Evolutionary conservation across 495 filamentous ascomycete species (phyloP).

Genomic region (Penicillium bialowiezense): DNA sequence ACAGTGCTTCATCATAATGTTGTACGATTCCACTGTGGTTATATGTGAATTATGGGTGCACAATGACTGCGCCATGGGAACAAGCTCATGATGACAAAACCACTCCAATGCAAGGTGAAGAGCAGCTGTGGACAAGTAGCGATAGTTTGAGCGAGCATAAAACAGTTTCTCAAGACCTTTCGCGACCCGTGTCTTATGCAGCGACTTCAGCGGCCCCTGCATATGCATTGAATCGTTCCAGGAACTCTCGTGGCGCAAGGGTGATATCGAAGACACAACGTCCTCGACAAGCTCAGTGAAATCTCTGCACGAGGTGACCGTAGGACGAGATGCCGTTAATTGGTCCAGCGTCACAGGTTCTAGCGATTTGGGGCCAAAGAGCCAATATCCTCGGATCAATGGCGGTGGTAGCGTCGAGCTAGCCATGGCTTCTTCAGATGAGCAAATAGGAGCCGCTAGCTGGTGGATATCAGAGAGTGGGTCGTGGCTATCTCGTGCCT

Average conservation of each 20-base stretch:
- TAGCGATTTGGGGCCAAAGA: not conserved
- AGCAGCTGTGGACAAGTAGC: conserved; percentile 37
- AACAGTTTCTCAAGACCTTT: conserved; percentile 26
- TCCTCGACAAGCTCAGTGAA: conserved; percentile 37
- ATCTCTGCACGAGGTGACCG: conserved; percentile 24
- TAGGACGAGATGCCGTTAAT: conserved; percentile 3
- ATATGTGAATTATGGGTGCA: no score
- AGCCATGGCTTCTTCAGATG: conserved; percentile 20
- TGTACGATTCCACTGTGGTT: conserved; percentile 42
- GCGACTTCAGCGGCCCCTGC: not conserved
- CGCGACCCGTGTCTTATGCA: conserved; percentile 13
- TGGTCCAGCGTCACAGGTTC: conserved; percentile 9
- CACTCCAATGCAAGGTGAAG: conserved; percentile 40
- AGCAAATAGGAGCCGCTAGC: conserved; percentile 29
- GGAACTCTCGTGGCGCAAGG: not conserved
- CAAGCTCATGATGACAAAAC: conserved; percentile 30
- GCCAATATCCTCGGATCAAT: conserved; percentile 36
- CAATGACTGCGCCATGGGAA: conserved; percentile 26
- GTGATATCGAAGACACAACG: conserved; percentile 13
- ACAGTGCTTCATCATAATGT: conserved; percentile 38
- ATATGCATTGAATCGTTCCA: no score
- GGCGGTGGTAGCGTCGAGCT: conserved; percentile 21
- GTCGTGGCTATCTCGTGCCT: conserved; percentile 25
- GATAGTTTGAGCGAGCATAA: conserved; percentile 19
- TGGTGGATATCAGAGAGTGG: conserved; percentile 31